These are phyloP conservation scores for Talaromyces nanjingensis DNA, from an alignment of 495 filamentous ascomycete species.

Conservation along the genomic window DNA sequence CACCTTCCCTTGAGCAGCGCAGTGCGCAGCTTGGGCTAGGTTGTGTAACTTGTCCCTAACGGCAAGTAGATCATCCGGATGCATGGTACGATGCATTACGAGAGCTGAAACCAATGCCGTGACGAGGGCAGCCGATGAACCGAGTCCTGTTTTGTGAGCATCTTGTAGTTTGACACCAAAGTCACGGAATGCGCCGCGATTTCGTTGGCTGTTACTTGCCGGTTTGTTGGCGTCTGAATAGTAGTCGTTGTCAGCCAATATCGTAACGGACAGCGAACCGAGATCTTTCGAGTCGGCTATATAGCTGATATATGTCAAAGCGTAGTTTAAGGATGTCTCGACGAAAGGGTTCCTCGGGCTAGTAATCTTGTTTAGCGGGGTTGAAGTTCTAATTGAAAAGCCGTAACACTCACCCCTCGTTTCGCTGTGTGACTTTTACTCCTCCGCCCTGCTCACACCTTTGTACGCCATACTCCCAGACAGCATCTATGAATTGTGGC, in stretches of 20 bases:
- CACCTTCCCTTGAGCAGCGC: slow-evolving; percentile 92
- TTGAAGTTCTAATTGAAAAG: neutral
- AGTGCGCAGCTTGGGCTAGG: slow-evolving; percentile 87
- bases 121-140: slow-evolving; percentile 90
- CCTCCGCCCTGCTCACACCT: slow-evolving; percentile 63
- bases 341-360: slow-evolving; percentile 71
- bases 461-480: slow-evolving; percentile 78
- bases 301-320: slow-evolving; percentile 69
- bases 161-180: slow-evolving; percentile 68
- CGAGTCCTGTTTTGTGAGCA: slow-evolving; percentile 94
- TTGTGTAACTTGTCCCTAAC: slow-evolving; percentile 66
- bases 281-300: slow-evolving; percentile 48
- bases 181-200: slow-evolving; percentile 51
- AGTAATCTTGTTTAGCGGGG: neutral
- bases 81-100: slow-evolving; percentile 70
- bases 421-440: slow-evolving; percentile 63
- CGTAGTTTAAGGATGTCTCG: slow-evolving; percentile 82
- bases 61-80: slow-evolving; percentile 47
- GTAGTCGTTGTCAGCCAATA: slow-evolving; percentile 93
- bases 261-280: slow-evolving; percentile 66
- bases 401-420: slow-evolving; percentile 60
- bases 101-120: slow-evolving; percentile 82
- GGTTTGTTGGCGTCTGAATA: slow-evolving; percentile 66
- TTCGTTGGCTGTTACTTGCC: slow-evolving; percentile 19
- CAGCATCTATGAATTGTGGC: slow-evolving; percentile 80